Percentiles rank a stretch among this genome's conserved stretches.
Evolutionary conservation across 192 early-diverging fungal genomes (phyloP).

Genomic region (Backusella macrospora): DNA sequence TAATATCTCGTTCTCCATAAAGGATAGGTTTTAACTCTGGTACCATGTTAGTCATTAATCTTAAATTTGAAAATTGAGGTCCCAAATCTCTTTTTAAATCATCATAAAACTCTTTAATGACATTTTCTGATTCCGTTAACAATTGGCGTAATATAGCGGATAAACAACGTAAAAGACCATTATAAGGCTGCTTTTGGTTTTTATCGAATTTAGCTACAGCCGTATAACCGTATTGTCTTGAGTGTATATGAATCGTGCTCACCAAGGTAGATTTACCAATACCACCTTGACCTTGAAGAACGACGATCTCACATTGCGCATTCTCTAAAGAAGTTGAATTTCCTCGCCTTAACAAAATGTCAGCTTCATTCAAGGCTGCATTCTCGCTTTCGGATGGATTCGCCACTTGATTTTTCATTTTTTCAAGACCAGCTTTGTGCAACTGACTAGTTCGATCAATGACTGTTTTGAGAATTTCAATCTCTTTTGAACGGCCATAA

Average conservation of each 20-base stretch:
- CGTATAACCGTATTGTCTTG: slow-evolving; percentile 28
- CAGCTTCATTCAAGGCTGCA: slow-evolving; percentile 8
- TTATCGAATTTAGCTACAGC: slow-evolving; percentile 33
- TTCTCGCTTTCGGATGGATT: background rate
- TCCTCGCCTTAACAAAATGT: background rate
- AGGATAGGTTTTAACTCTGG: slow-evolving; percentile 33
- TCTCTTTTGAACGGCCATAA: slow-evolving; percentile 26
- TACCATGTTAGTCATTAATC: slow-evolving; percentile 28
- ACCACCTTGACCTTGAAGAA: slow-evolving; percentile 28
- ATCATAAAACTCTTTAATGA: slow-evolving; percentile 26
- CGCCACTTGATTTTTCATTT: background rate
- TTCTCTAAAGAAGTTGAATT: background rate
- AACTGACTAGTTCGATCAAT: background rate
- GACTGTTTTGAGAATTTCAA: slow-evolving; percentile 13
- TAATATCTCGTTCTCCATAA: background rate
- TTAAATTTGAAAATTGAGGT: slow-evolving; percentile 31
- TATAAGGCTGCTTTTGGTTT: slow-evolving; percentile 31
- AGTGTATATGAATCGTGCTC: slow-evolving; percentile 20
- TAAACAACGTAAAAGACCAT: slow-evolving; percentile 28
- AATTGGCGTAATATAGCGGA: slow-evolving; percentile 27
- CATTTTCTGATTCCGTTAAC: slow-evolving; percentile 27
- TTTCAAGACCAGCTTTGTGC: background rate
- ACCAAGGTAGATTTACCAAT: slow-evolving; percentile 32
- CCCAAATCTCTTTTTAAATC: slow-evolving; percentile 27
- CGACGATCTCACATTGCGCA: slow-evolving; percentile 17